Evolutionary conservation across 2,329 filamentous ascomycete genomes (phyloP).

Genomic region (Stagonosporopsis rhizophila): DNA sequence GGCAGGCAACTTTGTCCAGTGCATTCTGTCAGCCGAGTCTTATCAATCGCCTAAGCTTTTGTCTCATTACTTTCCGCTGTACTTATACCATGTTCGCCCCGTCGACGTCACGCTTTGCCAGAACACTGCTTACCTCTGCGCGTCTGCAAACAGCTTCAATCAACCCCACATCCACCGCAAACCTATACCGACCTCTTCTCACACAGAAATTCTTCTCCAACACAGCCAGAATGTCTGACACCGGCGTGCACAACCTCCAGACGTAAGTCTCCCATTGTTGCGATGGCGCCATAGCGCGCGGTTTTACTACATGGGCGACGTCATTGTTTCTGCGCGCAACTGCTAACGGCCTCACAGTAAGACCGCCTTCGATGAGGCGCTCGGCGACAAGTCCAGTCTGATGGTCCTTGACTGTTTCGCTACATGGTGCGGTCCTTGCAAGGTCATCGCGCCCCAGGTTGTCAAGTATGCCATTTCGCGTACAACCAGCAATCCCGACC

Average conservation of each 20-base stretch:
- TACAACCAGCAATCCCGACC: not conserved
- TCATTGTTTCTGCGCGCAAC: conserved; percentile 16
- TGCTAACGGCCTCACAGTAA: conserved; percentile 55
- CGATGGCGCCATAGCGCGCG: conserved; percentile 5
- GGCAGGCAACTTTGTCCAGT: conserved; percentile 33
- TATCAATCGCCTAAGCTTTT: conserved; percentile 42
- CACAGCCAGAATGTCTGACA: conserved; percentile 53
- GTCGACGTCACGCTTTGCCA: conserved; percentile 44
- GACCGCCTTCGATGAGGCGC: conserved; percentile 63
- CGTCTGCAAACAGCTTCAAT: conserved; percentile 46
- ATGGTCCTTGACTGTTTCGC: conserved; percentile 89
- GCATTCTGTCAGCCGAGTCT: conserved; percentile 44
- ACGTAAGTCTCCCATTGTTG: conserved; percentile 45
- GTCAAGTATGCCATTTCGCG: conserved; percentile 60
- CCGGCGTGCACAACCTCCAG: conserved; percentile 59
- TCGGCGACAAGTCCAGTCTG: conserved; percentile 62
- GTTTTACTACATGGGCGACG: conserved; percentile 18
- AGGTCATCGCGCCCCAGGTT: conserved; percentile 81
- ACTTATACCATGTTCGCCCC: conserved; percentile 52
- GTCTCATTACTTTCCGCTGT: conserved; percentile 30
- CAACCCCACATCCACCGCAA: conserved; percentile 35
- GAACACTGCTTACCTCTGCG: conserved; percentile 54
- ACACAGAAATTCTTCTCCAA: conserved; percentile 51
- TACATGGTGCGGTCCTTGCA: conserved; percentile 94
- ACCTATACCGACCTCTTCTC: conserved; percentile 45